phyloP scores from a whole-genome alignment of 1,284 basidiomycete species.

The Fomitopsis schrenkii region DNA sequence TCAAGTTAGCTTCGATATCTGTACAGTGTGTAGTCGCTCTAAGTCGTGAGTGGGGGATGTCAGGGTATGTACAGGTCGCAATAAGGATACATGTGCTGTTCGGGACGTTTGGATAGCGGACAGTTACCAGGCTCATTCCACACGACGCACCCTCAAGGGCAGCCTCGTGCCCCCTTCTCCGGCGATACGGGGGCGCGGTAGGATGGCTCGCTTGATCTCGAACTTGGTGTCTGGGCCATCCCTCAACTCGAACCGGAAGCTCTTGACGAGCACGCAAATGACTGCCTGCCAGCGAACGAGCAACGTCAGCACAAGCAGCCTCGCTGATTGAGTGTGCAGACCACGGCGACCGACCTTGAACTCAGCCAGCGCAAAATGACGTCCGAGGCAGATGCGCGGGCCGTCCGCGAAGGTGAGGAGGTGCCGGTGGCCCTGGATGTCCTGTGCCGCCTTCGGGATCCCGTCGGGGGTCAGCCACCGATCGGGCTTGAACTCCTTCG shows the following conservation, averaged over 20 bases:
- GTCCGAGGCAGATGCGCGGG: slow-evolving; percentile 38
- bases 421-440: slow-evolving; percentile 37
- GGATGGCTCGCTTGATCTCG: slow-evolving; percentile 28
- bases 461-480: slow-evolving; percentile 21
- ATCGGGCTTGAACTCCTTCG: slow-evolving; percentile 24
- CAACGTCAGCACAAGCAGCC: too few species aligned
- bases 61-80: too few species aligned
- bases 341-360: slow-evolving; percentile 38
- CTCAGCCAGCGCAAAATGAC: slow-evolving; percentile 36
- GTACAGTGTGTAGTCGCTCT: too few species aligned
- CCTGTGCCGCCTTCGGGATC: slow-evolving; percentile 24
- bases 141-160: slow-evolving; percentile 35
- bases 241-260: slow-evolving; percentile 41
- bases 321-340: too few species aligned
- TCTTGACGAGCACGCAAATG: slow-evolving; percentile 39
- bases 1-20: too few species aligned
- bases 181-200: slow-evolving; percentile 40
- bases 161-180: slow-evolving; percentile 39
- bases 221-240: slow-evolving; percentile 37
- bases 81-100: too few species aligned
- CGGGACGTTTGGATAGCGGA: too few species aligned
- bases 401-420: slow-evolving; percentile 39
- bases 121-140: slow-evolving; percentile 11
- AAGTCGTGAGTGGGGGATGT: too few species aligned
- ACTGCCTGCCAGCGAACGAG: slow-evolving; percentile 31